Percentiles rank a stretch among this genome's conserved stretches.
These are phyloP conservation scores for Kodamaea fukazawae DNA, from an alignment of 805 yeast species.

Conservation along the genomic window DNA sequence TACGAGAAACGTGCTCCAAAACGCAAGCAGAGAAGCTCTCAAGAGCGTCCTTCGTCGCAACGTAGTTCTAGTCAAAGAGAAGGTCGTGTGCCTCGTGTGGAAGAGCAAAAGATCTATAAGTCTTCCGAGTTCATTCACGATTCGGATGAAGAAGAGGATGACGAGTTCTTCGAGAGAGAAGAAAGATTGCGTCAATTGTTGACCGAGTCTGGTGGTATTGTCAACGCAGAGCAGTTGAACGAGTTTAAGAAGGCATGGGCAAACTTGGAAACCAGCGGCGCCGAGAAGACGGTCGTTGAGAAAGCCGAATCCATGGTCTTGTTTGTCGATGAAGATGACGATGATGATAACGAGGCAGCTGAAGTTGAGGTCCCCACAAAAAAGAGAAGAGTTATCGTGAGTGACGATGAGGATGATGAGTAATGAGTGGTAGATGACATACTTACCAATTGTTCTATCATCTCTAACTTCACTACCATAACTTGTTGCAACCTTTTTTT, in stretches of 20 bases:
- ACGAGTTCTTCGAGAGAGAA: slow-evolving; percentile 56
- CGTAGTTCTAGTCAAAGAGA: not conserved
- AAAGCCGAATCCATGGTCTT: slow-evolving; percentile 17
- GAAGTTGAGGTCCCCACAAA: slow-evolving; percentile 14
- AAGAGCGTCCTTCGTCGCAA: slow-evolving; percentile 1
- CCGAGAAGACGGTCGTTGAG: slow-evolving; percentile 12
- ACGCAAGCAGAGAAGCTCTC: slow-evolving; percentile 10
- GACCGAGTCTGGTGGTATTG: slow-evolving; percentile 36
- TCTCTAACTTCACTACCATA: too few relatives aligned
- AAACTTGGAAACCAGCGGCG: slow-evolving; percentile 15
- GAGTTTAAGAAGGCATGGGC: slow-evolving; percentile 35
- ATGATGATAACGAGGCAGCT: slow-evolving; percentile 5
- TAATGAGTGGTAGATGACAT: too few relatives aligned
- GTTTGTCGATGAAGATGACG: slow-evolving; percentile 10
- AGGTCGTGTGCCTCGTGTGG: not conserved
- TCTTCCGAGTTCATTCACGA: slow-evolving; percentile 57
- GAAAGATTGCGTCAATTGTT: slow-evolving; percentile 43
- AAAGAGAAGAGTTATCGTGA: slow-evolving; percentile 23
- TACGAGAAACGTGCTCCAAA: slow-evolving; percentile 17
- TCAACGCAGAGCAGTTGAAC: slow-evolving; percentile 29
- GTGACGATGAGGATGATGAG: slow-evolving; percentile 25
- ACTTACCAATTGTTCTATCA: too few relatives aligned
- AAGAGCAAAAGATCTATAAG: slow-evolving; percentile 16
- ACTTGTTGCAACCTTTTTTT: too few relatives aligned
- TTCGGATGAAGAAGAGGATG: slow-evolving; percentile 57